Conservation (phyloP, 1,139 yeast genomes). For the Candida tropicalis region DNA sequence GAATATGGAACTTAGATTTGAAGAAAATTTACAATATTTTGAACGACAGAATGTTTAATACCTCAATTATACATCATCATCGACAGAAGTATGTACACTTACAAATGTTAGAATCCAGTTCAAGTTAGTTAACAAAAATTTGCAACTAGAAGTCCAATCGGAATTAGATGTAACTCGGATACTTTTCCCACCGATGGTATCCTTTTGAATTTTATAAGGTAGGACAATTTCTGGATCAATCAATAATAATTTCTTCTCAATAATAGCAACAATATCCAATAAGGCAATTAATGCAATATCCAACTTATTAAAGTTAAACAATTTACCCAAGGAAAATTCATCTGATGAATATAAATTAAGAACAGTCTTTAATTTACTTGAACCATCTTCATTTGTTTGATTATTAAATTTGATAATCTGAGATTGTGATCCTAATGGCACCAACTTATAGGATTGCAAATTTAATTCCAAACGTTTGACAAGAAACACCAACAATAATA, state of each 20-base stretch:
- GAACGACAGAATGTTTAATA: too few relatives aligned
- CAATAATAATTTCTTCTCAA: conserved; percentile 50
- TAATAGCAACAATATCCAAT: conserved; percentile 60
- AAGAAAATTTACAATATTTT: too few relatives aligned
- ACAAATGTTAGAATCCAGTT: conserved; percentile 57
- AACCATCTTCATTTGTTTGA: conserved; percentile 24
- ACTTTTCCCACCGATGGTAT: conserved; percentile 76
- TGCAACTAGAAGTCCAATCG: conserved; percentile 92
- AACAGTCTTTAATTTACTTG: conserved; percentile 24
- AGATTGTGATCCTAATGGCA: conserved; percentile 87
- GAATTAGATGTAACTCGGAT: conserved; percentile 72
- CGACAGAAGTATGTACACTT: conserved; percentile 29
- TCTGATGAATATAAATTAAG: conserved; percentile 63
- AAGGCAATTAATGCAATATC: conserved; percentile 81
- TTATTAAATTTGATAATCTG: conserved; percentile 59
- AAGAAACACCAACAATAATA: conserved; percentile 68
- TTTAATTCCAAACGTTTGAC: conserved; percentile 57
- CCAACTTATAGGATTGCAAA: conserved; percentile 61
- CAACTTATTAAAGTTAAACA: conserved; percentile 68
- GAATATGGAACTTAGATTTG: too few relatives aligned
- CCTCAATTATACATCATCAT: neutral
- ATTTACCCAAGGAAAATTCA: conserved; percentile 67
- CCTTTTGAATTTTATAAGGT: conserved; percentile 65
- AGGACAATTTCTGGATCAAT: conserved; percentile 63
- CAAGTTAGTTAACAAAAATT: conserved; percentile 71